A percentile compares a stretch with the other conserved stretches of the same genome.
Evolutionary conservation across 345 rosid species (phyloP).

Genomic region (Eucalyptus microcorys): DNA sequence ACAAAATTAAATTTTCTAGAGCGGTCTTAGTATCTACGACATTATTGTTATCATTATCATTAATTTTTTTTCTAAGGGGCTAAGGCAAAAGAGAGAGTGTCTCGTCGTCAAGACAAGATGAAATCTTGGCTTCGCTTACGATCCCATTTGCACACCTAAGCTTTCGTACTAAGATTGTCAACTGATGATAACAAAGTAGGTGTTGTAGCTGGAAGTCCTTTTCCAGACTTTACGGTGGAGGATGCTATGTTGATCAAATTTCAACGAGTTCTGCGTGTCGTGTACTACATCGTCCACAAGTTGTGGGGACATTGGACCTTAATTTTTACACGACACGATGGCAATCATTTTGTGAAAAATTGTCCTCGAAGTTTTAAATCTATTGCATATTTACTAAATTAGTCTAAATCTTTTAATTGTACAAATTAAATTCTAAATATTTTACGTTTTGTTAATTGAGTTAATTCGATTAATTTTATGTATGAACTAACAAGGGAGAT

Average conservation of each 20-base stretch:
- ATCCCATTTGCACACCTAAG: neutral
- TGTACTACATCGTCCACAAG: neutral
- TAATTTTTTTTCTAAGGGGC: neutral
- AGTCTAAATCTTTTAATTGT: too few species aligned
- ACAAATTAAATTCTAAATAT: too few species aligned
- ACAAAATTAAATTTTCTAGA: neutral
- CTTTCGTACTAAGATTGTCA: neutral
- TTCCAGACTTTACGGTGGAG: neutral
- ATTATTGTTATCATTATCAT: neutral
- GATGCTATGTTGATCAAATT: neutral
- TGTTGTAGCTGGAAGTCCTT: neutral
- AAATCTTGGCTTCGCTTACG: neutral
- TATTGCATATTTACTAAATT: too few species aligned
- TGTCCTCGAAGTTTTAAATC: too few species aligned
- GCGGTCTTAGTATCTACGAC: neutral
- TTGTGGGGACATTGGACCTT: neutral
- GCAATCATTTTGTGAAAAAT: neutral
- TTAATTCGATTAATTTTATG: too few species aligned
- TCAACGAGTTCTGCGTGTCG: neutral
- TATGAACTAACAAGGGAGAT: neutral
- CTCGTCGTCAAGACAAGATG: neutral
- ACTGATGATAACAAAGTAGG: neutral
- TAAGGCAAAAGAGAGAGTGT: neutral
- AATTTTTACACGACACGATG: neutral
- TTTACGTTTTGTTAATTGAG: too few species aligned